Conservation (phyloP, 2,329 filamentous ascomycete species). For the Colletotrichum chrysophilum region DNA sequence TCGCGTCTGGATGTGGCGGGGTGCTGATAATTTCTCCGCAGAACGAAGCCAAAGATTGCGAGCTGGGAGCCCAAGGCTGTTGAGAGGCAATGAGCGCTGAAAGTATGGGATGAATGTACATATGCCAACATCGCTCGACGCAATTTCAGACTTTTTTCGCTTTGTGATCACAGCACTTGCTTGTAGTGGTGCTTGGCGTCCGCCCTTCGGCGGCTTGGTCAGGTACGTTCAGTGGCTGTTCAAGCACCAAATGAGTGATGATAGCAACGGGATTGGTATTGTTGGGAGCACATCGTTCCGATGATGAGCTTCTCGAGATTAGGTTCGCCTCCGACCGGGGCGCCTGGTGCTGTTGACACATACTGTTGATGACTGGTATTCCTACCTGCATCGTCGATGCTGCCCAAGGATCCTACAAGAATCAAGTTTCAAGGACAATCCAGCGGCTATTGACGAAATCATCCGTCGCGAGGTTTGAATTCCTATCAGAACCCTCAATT, state of each 20-base stretch:
- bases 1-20: not conserved
- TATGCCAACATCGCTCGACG: constrained; percentile 12
- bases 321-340: not conserved
- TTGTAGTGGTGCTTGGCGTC: not conserved
- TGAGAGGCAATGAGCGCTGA: constrained; percentile 25
- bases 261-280: not conserved
- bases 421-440: not conserved
- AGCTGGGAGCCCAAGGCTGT: constrained; percentile 53
- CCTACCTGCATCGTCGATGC: not conserved
- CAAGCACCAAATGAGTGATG: not conserved
- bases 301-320: not conserved
- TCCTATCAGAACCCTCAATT: not conserved
- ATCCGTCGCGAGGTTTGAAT: not conserved
- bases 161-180: not conserved
- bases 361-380: not conserved
- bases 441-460: not conserved
- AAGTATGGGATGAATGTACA: constrained; percentile 8
- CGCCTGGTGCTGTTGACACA: not conserved
- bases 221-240: not conserved
- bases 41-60: constrained; percentile 58
- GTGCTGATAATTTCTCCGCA: constrained; percentile 28
- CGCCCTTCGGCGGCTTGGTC: not conserved
- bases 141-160: not conserved
- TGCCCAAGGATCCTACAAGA: not conserved
- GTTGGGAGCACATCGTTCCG: not conserved